Evolutionary conservation across 768 basidiomycete genomes (phyloP), one percentile per base, ranked within the genome.

Genomic region (Boletales sp.): DNA sequence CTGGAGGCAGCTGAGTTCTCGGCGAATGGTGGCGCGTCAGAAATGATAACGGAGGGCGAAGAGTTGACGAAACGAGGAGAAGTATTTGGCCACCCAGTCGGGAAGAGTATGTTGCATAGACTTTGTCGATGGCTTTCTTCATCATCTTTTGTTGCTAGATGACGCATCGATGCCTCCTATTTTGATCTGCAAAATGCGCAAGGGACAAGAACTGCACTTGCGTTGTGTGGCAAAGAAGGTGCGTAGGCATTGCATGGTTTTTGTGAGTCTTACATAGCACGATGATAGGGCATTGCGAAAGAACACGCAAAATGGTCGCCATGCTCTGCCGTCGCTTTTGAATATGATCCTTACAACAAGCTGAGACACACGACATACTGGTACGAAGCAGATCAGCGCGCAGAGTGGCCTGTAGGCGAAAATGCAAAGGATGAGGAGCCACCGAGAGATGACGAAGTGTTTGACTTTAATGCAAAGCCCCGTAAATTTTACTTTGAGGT

Each of bases 271-370:
- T 19, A 49, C 51, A 41, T 37, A 46, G 32, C 18, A 31, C 13
- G 18, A 18, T 39, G 33, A n/a, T 61, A 97, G 95, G 95, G 95
- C 37, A 86, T 96, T 52, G 93, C 95, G 4, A 97, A 97, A 74
- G 93, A 96, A 66, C 96, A 99, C 64, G 94, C 96, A 12, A 99
- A 99, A 72, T 99, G 95, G 92, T 95, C 93, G 0, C 95, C 96
- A 12, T 90, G 94, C 53, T 89, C 93, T 2, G 93, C 96, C 8
- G 86, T 99, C 15, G 83, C 86, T 8, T 98, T 95, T 57, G 96
- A 99, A 72, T 99, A 99, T 56, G 96, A 99, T 69, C 96, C 96
- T 12, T 80, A 97, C 75, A 99, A 99, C 73, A 93, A 93, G 68
- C 76, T 99, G 31, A 83, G 94, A 46, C 96, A 99, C 70, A 98